These are phyloP conservation scores for Arxiozyma heterogenica DNA, from an alignment of 1,139 yeast genomes.

Conservation along the genomic window DNA sequence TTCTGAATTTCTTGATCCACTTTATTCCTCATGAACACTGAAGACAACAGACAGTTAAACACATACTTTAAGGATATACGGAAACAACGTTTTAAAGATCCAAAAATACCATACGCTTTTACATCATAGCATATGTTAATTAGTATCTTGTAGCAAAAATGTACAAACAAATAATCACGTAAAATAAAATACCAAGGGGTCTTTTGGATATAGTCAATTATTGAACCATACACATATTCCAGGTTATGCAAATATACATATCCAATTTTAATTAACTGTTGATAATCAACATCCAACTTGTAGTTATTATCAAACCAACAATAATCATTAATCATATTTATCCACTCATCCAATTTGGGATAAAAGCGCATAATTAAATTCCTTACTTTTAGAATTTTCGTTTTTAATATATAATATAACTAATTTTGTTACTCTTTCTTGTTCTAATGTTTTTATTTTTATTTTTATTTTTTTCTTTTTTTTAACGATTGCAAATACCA, in stretches of 20 bases:
- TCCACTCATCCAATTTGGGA: not conserved
- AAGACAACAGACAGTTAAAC: slow-evolving; percentile 34
- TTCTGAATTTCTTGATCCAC: slow-evolving; percentile 52
- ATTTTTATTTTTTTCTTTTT: no score
- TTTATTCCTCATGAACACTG: slow-evolving; percentile 49
- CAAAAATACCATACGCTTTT: slow-evolving; percentile 37
- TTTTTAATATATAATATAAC: no score
- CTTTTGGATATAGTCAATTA: not conserved
- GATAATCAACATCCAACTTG: not conserved
- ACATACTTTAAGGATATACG: slow-evolving; percentile 18
- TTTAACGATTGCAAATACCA: no score
- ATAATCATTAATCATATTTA: not conserved
- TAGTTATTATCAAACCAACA: not conserved
- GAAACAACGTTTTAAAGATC: slow-evolving; percentile 21
- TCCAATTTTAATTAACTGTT: not conserved
- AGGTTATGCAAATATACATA: not conserved
- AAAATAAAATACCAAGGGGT: slow-evolving; percentile 10
- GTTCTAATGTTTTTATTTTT: no score
- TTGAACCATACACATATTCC: not conserved
- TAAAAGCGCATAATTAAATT: not conserved
- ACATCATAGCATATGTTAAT: slow-evolving; percentile 8
- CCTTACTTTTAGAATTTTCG: not conserved
- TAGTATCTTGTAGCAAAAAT: slow-evolving; percentile 11
- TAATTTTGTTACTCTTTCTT: no score
- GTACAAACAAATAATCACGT: slow-evolving; percentile 4